Evolutionary conservation across 2,329 filamentous ascomycete species (phyloP), one percentile per base, ranked within the genome.

Genomic region (Botrytis cinerea): DNA sequence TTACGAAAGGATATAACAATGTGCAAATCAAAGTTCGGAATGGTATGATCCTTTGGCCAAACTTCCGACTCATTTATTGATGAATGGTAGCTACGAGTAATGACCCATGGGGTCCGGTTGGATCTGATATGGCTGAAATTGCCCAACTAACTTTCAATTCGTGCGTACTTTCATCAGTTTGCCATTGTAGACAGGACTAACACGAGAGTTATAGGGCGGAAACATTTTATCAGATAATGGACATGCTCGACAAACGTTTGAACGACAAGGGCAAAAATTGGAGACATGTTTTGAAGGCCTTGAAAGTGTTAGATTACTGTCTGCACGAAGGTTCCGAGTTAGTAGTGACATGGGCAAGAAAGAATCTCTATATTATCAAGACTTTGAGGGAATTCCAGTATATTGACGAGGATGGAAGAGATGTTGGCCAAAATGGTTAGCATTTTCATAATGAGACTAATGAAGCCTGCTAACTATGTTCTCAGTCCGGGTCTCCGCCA

Each of bases 181-280:
- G 8, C 2, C 3, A 59, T 63, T 25, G 57, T 28, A 46, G 28
- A 20, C 35, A 22, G 22, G 18, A 75, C 71, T 78, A 70, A 77
- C 57, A 54, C 38, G 43, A 25, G 16, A 2, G 38, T 59, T 60
- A 54, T 74, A 82, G 95, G 81, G 95, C 94, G 51, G 95, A 92
- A 83, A 96, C 98, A 83, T 99, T 99, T 85, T 97, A 97, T 85
- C 95, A 99, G 82, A 98, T 99, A 80, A 97, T 99, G 92, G 96
- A 99, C 83, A 99, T 99, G 94, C 87, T 99, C 78, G 96, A 99
- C 84, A 98, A 98, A 86, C 92, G 96, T 78, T 86, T 99, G 80
- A 99, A 99, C 80, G 96, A 99, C 84, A 98, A 99, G 84, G 96
- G 96, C 81, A 99, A 98, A 87, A 99, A 99, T 83, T 99, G 96